Base-by-base conservation (phyloP, 148 eudicot genomes). In the Rhododendron henanense region DNA sequence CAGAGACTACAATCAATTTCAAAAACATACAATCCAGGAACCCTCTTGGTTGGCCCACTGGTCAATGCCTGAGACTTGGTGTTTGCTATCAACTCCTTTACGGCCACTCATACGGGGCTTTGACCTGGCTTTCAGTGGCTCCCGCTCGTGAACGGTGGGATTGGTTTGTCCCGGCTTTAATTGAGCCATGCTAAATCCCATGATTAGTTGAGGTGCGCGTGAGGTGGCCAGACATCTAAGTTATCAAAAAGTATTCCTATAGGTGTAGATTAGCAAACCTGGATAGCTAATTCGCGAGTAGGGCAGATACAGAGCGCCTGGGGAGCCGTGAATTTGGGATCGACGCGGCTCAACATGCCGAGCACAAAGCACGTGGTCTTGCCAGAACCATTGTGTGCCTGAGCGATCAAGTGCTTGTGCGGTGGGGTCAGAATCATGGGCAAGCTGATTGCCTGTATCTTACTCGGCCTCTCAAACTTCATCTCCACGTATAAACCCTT, bases 301-400 rank as follows among this genome's bases (percentile, higher is more conserved):
- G 98, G 99, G 84, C 98, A 95, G 78, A 96, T 95, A 86, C 99
- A 96, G 4, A 96, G 92, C 8, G 98, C 97, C 87, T 95, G 98
- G n/a, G 97, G 97, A 83, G 90, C 94, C 33, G 45, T 75, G 1
- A 87, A 48, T 5, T 88, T 91, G 3, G 97, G 93, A 90, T 95
- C 97, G 16, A 95, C 90, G 18, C 98, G 94, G 82, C 95, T 93
- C 87, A 95, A 81, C 98, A 96, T 96, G 16, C 99, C 99, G 1
- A 96, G 95, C 39, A 93, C 96, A 50, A 96, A 95, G 87, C 99
- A 96, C 18, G 98, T 96, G 10, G 99, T 96, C 91, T 96, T 96
- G 5, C 99, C 99, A 65, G 97, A 95, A 51, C 99, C 99, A 91
- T 96, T 95, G 65, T 94, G 98, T 35, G 99, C 97, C 84, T 96